Conservation (phyloP, 306 rosid species). For the Morella rubra region DNA sequence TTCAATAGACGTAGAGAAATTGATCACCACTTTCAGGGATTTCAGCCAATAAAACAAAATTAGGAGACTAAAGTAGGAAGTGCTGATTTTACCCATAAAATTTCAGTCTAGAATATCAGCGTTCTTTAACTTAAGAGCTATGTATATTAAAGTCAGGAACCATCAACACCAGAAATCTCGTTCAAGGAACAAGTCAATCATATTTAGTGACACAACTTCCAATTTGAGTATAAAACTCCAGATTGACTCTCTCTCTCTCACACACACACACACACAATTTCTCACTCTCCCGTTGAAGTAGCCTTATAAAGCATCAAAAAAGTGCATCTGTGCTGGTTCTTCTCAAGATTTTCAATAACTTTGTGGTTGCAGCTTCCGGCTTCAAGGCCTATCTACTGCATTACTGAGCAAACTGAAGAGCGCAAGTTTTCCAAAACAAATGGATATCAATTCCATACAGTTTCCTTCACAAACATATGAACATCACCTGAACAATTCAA, state of each 20-base stretch:
- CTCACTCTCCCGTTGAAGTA: neutral
- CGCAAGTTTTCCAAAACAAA: conserved; percentile 7
- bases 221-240: neutral
- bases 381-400: neutral
- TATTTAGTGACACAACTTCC: neutral
- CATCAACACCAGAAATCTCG: neutral
- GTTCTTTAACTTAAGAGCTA: neutral
- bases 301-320: neutral
- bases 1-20: too few species aligned
- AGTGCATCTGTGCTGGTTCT: neutral
- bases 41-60: too few species aligned
- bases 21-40: too few species aligned
- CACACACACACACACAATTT: neutral
- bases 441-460: neutral
- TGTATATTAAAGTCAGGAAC: neutral
- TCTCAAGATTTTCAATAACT: neutral
- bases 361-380: neutral
- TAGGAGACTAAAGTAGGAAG: neutral
- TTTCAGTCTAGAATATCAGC: neutral
- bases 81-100: too few species aligned
- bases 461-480: conserved; percentile 5
- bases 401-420: neutral
- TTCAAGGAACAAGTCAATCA: neutral
- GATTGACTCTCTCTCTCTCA: neutral
- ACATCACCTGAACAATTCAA: neutral